Base-by-base conservation (phyloP, 2,329 filamentous ascomycete species). In the Exserohilum turcica region DNA sequence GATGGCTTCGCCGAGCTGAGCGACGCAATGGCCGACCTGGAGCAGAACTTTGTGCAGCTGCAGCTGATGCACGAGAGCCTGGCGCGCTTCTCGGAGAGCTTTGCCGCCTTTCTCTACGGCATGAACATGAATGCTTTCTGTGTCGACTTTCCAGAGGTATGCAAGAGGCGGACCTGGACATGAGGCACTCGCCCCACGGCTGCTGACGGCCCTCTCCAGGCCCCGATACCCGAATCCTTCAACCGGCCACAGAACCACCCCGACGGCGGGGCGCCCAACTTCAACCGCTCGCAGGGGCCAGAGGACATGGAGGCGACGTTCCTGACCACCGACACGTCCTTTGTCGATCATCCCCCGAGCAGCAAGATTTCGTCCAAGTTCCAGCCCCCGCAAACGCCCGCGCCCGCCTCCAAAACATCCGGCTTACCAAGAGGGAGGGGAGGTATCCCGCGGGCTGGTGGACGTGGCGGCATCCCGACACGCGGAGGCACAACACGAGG, bases 71-170 rank as follows among this genome's bases (percentile, higher is more conserved):
- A 99, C 71, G 93, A 97, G 79, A 96, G 91, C 68, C 77, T 99
- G 63, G 86, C 91, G 19, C 86, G 94, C 21, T 99, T 99, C 76
- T 93, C 88, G 75, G 94, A 99, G 80, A 95, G 90, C 70, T 99
- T 99, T 75, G 92, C 92, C 1, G 91, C 89, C 64, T 97, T 99
- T 68, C 78, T 99, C 39, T 99, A 97, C 67, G 94, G 94, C 2
- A 76, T 99, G 72, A 97, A 97, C 71, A 97, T 99, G 92, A 97
- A 97, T 75, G 94, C 94, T 1, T 99, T 97, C 73, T 97, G 93
- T 74, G 92, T 97, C 28, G 94, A 99, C 74, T 99, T 97, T 61
- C 90, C 92, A 0, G 94, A 99, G 85, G 92, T 92, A 77, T 45
- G 72, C 50, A 28, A 15, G 6, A 28, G 12, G n/a, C 13, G 24